Conservation (phyloP, 164 flowering plant genomes). For the Chimonanthus praecox region DNA sequence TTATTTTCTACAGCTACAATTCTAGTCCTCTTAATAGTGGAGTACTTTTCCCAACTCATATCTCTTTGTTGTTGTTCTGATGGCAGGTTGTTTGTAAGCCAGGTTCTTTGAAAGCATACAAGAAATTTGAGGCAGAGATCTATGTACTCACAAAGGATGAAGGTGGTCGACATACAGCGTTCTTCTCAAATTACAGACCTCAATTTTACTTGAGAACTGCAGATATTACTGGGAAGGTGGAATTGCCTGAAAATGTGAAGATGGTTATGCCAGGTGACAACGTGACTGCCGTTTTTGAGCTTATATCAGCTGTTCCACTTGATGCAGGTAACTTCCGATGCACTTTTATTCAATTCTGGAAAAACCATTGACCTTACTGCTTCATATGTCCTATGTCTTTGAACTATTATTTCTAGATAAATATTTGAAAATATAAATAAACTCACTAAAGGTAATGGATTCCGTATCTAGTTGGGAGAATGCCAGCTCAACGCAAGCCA, state of each 20-base stretch:
- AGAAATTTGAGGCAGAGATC: constrained; percentile 89
- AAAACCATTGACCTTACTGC: not conserved
- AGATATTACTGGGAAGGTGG: constrained; percentile 89
- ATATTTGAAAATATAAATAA: too few relatives aligned
- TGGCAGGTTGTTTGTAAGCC: constrained; percentile 88
- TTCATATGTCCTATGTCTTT: not conserved
- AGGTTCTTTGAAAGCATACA: constrained; percentile 64
- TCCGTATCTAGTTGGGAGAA: not conserved
- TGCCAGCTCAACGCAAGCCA: not conserved
- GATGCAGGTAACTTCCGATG: constrained; percentile 58
- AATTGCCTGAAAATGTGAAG: constrained; percentile 89
- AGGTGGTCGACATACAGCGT: constrained; percentile 98
- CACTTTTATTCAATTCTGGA: not conserved
- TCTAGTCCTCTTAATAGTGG: not conserved
- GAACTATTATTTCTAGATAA: not conserved
- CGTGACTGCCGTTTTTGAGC: constrained; percentile 86
- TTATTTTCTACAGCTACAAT: not conserved
- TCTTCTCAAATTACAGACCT: constrained; percentile 89
- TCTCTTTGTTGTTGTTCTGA: constrained; percentile 3
- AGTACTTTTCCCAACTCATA: not conserved
- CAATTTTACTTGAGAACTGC: constrained; percentile 97
- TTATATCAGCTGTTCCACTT: constrained; percentile 77
- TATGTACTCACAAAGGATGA: constrained; percentile 96
- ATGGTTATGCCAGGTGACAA: constrained; percentile 99
- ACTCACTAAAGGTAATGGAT: not conserved